Evolutionary conservation across 495 filamentous ascomycete genomes (phyloP).

Genomic region (Penicillium antarcticum): DNA sequence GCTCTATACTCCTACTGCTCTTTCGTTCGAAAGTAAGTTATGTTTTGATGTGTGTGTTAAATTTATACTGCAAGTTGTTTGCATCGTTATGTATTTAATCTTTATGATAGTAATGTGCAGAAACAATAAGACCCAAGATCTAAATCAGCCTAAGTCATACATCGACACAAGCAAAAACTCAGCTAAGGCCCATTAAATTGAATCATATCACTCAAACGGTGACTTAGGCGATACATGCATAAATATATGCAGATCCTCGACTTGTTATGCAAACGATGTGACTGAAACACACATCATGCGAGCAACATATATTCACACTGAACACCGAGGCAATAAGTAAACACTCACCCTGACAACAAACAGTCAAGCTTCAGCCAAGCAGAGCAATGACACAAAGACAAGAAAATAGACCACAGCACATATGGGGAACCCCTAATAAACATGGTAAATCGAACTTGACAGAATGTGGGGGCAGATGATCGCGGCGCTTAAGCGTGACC

Average conservation of each 20-base stretch:
- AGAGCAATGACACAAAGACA: neutral
- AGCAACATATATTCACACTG: neutral
- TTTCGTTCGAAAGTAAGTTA: no score
- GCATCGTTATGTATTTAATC: no score
- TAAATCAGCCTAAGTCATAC: no score
- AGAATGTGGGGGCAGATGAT: constrained; percentile 18
- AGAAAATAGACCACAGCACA: neutral
- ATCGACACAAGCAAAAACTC: no score
- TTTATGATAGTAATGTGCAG: no score
- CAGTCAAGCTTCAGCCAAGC: constrained; percentile 13
- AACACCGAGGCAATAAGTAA: no score
- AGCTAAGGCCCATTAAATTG: no score
- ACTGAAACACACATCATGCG: neutral
- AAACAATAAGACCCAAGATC: no score
- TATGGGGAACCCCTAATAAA: neutral
- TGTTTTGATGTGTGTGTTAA: no score
- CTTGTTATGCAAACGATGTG: constrained; percentile 8
- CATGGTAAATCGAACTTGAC: constrained; percentile 1
- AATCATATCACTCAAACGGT: no score
- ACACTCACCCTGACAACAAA: constrained; percentile 3
- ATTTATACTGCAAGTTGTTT: no score
- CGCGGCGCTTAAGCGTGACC: constrained; percentile 27
- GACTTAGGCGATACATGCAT: neutral
- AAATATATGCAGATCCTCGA: neutral
- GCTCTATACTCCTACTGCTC: no score